Evolutionary conservation across 192 early-diverging fungal species (phyloP), one percentile per base, ranked within the genome.

Genomic region (Phlyctochytrium bullatum): DNA sequence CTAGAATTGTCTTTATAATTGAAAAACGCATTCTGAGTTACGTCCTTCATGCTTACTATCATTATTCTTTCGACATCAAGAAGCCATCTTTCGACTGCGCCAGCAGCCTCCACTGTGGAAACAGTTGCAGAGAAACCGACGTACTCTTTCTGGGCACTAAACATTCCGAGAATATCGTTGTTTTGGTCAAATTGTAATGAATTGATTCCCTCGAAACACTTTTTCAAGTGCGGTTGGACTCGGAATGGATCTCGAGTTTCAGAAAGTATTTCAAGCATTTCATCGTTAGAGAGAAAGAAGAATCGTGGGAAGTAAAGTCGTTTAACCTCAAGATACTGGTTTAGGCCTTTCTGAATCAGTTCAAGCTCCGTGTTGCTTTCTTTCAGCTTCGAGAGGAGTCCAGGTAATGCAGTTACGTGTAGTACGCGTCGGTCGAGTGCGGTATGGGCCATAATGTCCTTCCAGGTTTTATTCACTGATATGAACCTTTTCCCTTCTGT

Each of bases 221-320:
- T 86, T 58, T 86, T 86, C 3, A 86, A 66, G 58, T 86, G 84
- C n/a, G 84, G 84, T 62, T 86, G 84, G 20, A 86, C 84, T 32
- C 84, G 76, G 52, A 70, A 65, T 1, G 84, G 84, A 70, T 86
- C 84, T 23, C 84, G 62, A 0, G 84, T 86, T 61, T 86, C 84
- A 0, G 84, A 85, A 36, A 86, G 60, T 47, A 86, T 86, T 61
- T 86, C 84, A 16, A 86, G 64, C 83, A 86, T 86, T 75, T 86
- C 84, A 65, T 86, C 84, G 67, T 86, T 86, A 33, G 84, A 86
- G 34, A 86, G 70, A 67, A 86, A 86, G 69, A 86, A 86, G 59
- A 86, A 86, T 50, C 84, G 75, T 2, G 84, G 84, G 66, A 86
- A 86, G 66, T 69, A 86, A 0, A 86, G 59, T 14, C 84, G 67